Evolutionary conservation across 345 rosid species (phyloP), one percentile per base, ranked within the genome.

Genomic region (Pistacia vera): DNA sequence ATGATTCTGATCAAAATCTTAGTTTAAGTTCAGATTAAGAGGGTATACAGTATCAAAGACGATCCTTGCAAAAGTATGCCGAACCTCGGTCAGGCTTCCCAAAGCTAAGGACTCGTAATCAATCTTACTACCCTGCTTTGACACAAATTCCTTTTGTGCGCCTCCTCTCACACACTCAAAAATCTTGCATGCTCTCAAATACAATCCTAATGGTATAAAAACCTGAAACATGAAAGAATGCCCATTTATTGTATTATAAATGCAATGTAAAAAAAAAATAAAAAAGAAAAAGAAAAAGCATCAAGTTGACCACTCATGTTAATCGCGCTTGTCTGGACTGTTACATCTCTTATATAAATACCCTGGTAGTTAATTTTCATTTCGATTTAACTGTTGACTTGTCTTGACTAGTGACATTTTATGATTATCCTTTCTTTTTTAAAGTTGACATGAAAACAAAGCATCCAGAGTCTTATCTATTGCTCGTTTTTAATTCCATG

Each of bases 11-110:
- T 41, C 8, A 41, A 41, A 36, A 51, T 41, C 51, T 49, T 22
- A 5, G 28, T 14, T 71, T 66, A 55, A 9, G 60, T 75, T 80
- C 8, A 38, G 73, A 63, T 79, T 70, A 54, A 81, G 75, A 11
- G 97, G 98, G 78, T 85, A 96, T 16, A 94, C 78, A 4, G 97
- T 92, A 77, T 97, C 95, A 33, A 97, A 94, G 56, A 92, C 92
- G 60, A 91, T 83, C 86, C 97, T 90, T 6, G 97, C 97, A 85
- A 97, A 92, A 5, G 78, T 81, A 85, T 88, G 92, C 54, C 93
- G 84, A 20, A 76, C 75, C 75, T 97, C 97, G 18, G 66, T 69
- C 56, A 89, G 51, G 74, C 63, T 76, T 46, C 99, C 99, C 6
- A 74, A 71, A 49, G 88, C 85, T 72, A 91, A 77, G n/a, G 52